Evolutionary conservation across 169 alveolate species (phyloP).

Genomic region (Plasmodium cynomolgi): DNA sequence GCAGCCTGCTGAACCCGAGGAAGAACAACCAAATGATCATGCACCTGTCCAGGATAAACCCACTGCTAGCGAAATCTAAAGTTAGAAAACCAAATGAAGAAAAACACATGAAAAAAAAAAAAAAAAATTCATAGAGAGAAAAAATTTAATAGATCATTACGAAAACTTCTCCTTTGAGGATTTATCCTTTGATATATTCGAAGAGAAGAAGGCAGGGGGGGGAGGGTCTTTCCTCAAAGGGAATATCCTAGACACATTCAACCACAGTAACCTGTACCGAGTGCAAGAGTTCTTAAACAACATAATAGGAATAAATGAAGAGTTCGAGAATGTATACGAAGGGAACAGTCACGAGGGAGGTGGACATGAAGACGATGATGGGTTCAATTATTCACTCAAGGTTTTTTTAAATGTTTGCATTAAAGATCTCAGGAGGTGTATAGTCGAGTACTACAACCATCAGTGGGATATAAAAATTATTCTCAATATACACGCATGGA

Average conservation of each 20-base stretch:
- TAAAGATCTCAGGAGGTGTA: conserved; percentile 57
- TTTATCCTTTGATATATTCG: conserved; percentile 47
- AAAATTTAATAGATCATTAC: conserved; percentile 52
- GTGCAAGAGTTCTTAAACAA: conserved; percentile 47
- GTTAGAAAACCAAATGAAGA: conserved; percentile 73
- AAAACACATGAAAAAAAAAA: conserved; percentile 63
- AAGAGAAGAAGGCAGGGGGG: not conserved
- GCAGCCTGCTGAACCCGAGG: conserved; percentile 9
- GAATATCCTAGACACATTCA: conserved; percentile 36
- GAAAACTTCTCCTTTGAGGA: conserved; percentile 59
- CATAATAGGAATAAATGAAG: conserved; percentile 63
- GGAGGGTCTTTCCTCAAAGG: conserved; percentile 18
- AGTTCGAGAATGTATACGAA: conserved; percentile 50
- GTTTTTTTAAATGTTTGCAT: conserved; percentile 60
- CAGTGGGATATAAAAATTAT: conserved; percentile 61
- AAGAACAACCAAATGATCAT: conserved; percentile 42
- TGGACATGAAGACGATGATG: not conserved
- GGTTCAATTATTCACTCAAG: conserved; percentile 31
- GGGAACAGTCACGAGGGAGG: not conserved
- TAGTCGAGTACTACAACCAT: conserved; percentile 21
- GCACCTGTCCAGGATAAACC: conserved; percentile 65
- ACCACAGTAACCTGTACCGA: conserved; percentile 41
- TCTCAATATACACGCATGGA: conserved; percentile 69
- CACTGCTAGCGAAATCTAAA: conserved; percentile 39
- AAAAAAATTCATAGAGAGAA: conserved; percentile 48